Conservation (phyloP, 257 asterid species). For the Dorcoceras hygrometricum region DNA sequence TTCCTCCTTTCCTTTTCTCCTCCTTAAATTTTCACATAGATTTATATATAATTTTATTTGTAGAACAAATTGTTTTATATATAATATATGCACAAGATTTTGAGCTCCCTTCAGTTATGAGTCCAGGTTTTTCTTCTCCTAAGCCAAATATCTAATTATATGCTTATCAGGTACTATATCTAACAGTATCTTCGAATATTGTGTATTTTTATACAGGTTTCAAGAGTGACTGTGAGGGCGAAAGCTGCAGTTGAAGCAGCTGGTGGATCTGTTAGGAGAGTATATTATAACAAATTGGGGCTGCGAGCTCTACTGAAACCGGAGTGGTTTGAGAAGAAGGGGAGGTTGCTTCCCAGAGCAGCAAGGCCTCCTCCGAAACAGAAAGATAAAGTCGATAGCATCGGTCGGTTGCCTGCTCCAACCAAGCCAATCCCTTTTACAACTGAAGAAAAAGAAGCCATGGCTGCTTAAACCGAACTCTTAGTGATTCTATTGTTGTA, state of each 20-base stretch:
- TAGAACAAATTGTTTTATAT: too few species aligned
- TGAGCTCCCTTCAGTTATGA: not conserved
- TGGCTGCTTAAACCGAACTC: constrained; percentile 37
- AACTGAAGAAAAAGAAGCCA: constrained; percentile 47
- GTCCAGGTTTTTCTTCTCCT: not conserved
- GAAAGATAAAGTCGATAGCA: constrained; percentile 78
- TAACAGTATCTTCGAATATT: not conserved
- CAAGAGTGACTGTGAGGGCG: constrained; percentile 90
- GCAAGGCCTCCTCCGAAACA: constrained; percentile 95
- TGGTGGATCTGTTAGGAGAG: constrained; percentile 90
- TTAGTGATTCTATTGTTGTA: not conserved
- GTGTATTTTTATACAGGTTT: constrained; percentile 45
- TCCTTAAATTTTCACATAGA: not conserved
- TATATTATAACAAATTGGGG: constrained; percentile 83
- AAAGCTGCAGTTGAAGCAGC: constrained; percentile 92
- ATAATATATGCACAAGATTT: not conserved
- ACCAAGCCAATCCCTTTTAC: constrained; percentile 77
- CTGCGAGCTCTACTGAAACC: constrained; percentile 81
- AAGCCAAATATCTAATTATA: not conserved
- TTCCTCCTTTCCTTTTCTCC: not conserved
- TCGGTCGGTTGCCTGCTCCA: constrained; percentile 92
- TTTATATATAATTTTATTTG: too few species aligned
- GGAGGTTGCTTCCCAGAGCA: constrained; percentile 80
- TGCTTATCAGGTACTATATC: not conserved
- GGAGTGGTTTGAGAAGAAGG: constrained; percentile 95